These are phyloP conservation scores for Vaccinium corymbosum DNA, from an alignment of 148 eudicot species.

Conservation along the genomic window DNA sequence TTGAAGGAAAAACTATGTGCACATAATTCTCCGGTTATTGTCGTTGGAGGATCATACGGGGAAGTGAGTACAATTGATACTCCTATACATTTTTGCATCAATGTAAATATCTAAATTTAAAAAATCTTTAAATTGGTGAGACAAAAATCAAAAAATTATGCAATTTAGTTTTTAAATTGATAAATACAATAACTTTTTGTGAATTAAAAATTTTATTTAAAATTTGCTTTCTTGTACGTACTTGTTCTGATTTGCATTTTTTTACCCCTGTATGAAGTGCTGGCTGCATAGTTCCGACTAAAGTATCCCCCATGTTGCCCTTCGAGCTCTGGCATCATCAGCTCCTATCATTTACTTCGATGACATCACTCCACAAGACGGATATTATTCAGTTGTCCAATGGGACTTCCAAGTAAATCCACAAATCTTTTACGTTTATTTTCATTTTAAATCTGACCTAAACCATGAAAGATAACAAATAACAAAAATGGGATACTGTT, in stretches of 20 bases:
- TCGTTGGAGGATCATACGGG: slow-evolving; percentile 57
- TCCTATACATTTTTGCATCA: too few relatives aligned
- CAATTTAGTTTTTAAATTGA: too few relatives aligned
- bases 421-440: neutral
- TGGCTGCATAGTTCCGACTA: slow-evolving; percentile 54
- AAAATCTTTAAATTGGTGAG: too few relatives aligned
- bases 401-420: slow-evolving; percentile 28
- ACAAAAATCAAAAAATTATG: too few relatives aligned
- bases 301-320: slow-evolving; percentile 55
- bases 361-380: slow-evolving; percentile 35
- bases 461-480: neutral
- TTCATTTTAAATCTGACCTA: neutral
- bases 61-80: slow-evolving; percentile 21
- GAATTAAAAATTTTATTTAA: neutral
- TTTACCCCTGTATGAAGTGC: slow-evolving; percentile 25
- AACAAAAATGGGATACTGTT: neutral
- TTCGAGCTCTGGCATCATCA: slow-evolving; percentile 61
- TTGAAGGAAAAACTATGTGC: slow-evolving; percentile 34
- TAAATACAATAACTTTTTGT: too few relatives aligned
- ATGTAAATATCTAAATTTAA: too few relatives aligned
- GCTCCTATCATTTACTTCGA: slow-evolving; percentile 51
- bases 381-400: slow-evolving; percentile 30
- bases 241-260: neutral
- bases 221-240: neutral
- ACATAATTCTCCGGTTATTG: slow-evolving; percentile 40